Base-by-base conservation (phyloP, 2,329 filamentous ascomycete species). In the Ceratocystis eucalypticola region DNA sequence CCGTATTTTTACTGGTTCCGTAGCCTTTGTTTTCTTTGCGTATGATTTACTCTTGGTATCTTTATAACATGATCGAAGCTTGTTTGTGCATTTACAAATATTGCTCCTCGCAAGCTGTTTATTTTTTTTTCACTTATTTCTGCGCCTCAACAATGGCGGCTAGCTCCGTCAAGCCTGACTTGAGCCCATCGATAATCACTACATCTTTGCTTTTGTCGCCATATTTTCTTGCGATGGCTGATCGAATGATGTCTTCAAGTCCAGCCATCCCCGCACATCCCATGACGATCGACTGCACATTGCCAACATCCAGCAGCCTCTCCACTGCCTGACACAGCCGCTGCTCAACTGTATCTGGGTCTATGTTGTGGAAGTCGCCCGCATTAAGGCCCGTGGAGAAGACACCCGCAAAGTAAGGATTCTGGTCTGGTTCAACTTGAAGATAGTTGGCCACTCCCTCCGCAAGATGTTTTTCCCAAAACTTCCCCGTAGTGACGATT, bases 191-290 rank as follows among this genome's bases (percentile, higher is more conserved):
- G 5, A 96, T 78, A 69, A 96, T 85, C 71, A 82, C 82, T 3
- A 95, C 72, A 1, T 71, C 71, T 44, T 78, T 77, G 59, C 80
- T 78, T 10, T 80, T 76, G n/a, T 80, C 74, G 1, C 88, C 88
- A 66, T 87, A 80, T 62, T 83, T 79, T 67, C 88, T 84, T 0
- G 82, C 72, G 45, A 88, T 88, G 0, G 87, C 87, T 55, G 82
- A 80, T 44, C 87, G 81, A 48, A 96, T 91, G 67, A 87, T 87
- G 50, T 84, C 79, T 71, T 94, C 88, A 76, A 96, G 81, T 0
- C 91, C 92, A 0, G 87, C 86, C 92, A 96, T 96, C 0, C 91
- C 92, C 2, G 89, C 92, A 74, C 92, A 96, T 0, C 92, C 92
- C 78, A 96, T 82, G 72, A 90, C 88, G 6, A 96, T 83, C 28